Evolutionary conservation across 2,329 filamentous ascomycete genomes (phyloP), one percentile per base, ranked within the genome.

Genomic region (Ustilaginoidea virens): DNA sequence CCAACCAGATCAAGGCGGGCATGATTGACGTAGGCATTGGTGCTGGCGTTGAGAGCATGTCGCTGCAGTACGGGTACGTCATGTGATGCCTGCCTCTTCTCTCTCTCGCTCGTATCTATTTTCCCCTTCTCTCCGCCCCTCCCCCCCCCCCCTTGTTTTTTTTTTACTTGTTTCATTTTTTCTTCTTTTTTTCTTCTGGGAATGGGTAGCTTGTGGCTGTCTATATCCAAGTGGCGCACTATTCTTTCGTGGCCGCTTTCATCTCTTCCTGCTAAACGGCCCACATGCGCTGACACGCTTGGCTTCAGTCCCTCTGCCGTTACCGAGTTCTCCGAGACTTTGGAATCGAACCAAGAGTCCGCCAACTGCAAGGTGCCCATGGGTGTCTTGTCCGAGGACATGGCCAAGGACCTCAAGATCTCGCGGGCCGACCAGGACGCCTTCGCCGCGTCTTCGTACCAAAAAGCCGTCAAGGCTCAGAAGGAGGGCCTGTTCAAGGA

Each of bases 301-400:
- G 7, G 3, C 17, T 23, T 31, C 41, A 80, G 76, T 19, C 86
- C 87, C 15, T 66, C 63, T 25, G 90, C 90, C 36, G 87, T 96
- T 11, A 72, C 76, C 36, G 90, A 96, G 57, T 94, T 96, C 68
- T 90, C 81, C 17, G 82, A 92, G 28, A 69, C 82, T 30, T 74
- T 96, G 38, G 81, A 94, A 49, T 69, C 63, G 44, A 69, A 87
- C 63, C 67, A 73, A 39, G 78, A 90, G 50, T 70, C 86, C 15
- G 80, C 80, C 46, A 92, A 94, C 69, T 98, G 90, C 74, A 94
- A 92, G 62, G 87, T 96, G 3, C 77, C 85, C 52, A 96, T 96
- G 90, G 87, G 87, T 44, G 70, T 85, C 8, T 66, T 96, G 28
- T 93, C 83, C 17, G 90, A 98, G 59, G 58, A 87, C 47, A 94